phyloP scores from a whole-genome alignment of 495 filamentous ascomycete genomes.

The Cercophora samala region DNA sequence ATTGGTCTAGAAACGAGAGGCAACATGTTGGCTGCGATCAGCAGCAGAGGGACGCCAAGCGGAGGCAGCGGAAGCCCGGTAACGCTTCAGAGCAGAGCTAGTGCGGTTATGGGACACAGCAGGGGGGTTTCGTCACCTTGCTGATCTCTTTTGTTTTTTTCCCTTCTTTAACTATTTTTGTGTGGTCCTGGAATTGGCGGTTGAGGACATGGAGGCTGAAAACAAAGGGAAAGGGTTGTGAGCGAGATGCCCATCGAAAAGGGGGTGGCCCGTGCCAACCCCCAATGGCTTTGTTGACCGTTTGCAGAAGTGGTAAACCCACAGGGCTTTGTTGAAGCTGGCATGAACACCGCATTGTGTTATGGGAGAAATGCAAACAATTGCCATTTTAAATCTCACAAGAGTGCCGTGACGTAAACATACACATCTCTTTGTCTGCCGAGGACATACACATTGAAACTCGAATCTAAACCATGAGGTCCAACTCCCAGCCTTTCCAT shows the following conservation, averaged over 20 bases:
- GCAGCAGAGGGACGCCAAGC: neutral
- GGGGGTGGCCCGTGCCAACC: neutral
- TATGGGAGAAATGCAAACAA: neutral
- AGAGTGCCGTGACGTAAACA: neutral
- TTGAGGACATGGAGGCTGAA: neutral
- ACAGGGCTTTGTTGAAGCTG: neutral
- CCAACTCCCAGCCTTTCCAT: neutral
- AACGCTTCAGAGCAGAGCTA: neutral
- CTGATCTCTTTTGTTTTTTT: neutral
- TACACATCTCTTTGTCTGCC: neutral
- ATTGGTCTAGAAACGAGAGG: slow-evolving; percentile 14
- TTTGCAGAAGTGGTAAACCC: neutral
- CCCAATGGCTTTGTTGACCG: neutral
- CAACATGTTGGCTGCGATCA: neutral
- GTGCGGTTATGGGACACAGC: neutral
- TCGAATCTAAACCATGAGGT: neutral
- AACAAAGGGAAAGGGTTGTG: neutral
- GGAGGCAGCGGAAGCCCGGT: neutral
- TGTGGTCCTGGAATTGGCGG: neutral
- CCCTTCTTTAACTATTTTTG: too few species aligned
- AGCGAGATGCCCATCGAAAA: neutral
- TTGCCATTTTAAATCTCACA: neutral
- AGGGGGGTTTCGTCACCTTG: neutral
- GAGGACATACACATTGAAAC: neutral
- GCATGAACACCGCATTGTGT: neutral